Evolutionary conservation across 805 yeast species (phyloP), one percentile per base, ranked within the genome.

Genomic region (Ogataea dorogensis): DNA sequence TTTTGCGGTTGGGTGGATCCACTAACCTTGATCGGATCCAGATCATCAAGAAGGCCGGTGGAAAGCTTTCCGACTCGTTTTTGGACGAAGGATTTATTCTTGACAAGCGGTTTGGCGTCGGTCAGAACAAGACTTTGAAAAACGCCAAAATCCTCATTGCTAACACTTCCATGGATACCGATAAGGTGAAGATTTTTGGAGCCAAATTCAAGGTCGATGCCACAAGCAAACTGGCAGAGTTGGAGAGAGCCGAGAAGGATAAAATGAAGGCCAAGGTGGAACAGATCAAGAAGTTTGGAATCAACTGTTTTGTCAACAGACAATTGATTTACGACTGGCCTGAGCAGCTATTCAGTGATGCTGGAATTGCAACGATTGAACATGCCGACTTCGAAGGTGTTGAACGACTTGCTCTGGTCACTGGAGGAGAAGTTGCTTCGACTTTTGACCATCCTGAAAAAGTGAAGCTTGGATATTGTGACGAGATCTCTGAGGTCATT

Each of bases 351-450:
- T 86, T 93, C 56, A 75, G 95, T 5, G 98, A 91, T 50, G 65
- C 87, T 27, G 78, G 80, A 36, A 85, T 93, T 53, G 89, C 86
- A 63, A 80, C 96, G 15, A 87, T 93, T 46, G 98, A 93, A 64
- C 98, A 93, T 59, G 98, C 98, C 11, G 98, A 93, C 63, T 93
- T 93, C 53, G 98, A 86, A 56, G 99, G 98, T 55, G 86, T 93
- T 37, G 98, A 93, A 69, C 80, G 98, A 59, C 75, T 93, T 49
- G 96, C 98, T 2, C 70, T 91, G 25, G 98, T 88, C 20, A 89
- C 98, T 9, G 98, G 98, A 34, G 98, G 96, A 58, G 98, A 93
- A 70, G 97, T 93, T 35, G 96, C 81, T 2, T 88, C 98, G 6
- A 91, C 98, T 2, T 93, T 93, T 59, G 99, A 93, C 58, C 73